Evolutionary conservation across 805 yeast genomes (phyloP), one percentile per base, ranked within the genome.

Genomic region (Blastobotrys terrestris): DNA sequence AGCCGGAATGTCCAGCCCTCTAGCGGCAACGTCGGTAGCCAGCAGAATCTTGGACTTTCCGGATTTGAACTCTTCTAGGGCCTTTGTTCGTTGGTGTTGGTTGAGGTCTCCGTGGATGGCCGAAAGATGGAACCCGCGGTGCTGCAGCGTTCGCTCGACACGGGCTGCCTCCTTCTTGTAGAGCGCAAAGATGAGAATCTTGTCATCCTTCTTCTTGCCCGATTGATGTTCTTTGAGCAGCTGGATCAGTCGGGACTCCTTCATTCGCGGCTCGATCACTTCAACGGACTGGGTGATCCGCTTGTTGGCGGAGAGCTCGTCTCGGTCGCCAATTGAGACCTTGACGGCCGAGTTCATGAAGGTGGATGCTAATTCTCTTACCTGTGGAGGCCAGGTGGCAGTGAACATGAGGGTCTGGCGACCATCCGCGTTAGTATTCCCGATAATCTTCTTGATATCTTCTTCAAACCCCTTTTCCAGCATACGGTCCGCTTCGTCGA

Each of bases 311-410:
- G 88, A 76, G 53, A 94, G 78, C 71, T 92, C 98, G 66, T 92
- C 97, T 59, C 95, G 81, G 69, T 94, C 86, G 63, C 99, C 99
- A 65, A 94, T 86, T 44, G 94, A 83, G 43, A 94, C 87, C 69
- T 87, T 90, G 48, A 89, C 88, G n/a, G 97, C 95, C 26, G 68
- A 59, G 13, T 68, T 63, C 95, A 94, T 87, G 71, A 85, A 94
- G 4, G 85, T 79, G 16, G 82, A 66, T 6, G 99, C 99, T 57
- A 94, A 77, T 58, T 89, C 95, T 66, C 98, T 84, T 39, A 94
- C 98, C 72, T 92, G 96, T 63, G 87, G 87, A n/a, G 99, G 99
- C 99, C 99, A 94, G 1, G 99, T 94, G n/a, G 99, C 99, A 7
- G 99, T 92, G 72, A 94, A 94, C 98, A 94, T 94, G 58, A 94